phyloP scores from a whole-genome alignment of 2,329 filamentous ascomycete species.

The Hypoxylon sp. region DNA sequence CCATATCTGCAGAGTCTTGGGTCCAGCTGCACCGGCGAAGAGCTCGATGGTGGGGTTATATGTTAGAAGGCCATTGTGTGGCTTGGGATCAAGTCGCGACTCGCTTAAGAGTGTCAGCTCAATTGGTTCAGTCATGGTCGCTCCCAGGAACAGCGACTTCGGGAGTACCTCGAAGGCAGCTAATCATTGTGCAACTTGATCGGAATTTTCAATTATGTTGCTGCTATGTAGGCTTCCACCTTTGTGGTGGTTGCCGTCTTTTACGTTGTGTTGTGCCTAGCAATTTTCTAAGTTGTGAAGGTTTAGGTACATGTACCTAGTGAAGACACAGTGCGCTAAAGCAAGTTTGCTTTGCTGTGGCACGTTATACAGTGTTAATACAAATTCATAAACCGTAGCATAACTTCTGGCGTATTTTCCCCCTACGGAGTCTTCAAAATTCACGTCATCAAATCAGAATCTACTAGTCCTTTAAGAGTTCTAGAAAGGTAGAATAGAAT shows the following conservation, averaged over 20 bases:
- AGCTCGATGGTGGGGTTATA: slow-evolving; percentile 91
- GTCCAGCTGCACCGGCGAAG: slow-evolving; percentile 77
- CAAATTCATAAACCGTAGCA: neutral
- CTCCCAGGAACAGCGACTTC: slow-evolving; percentile 35
- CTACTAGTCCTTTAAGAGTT: neutral
- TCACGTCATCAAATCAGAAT: neutral
- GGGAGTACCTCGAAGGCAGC: slow-evolving; percentile 9
- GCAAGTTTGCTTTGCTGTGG: no score
- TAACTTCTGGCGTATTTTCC: neutral
- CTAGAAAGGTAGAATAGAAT: neutral
- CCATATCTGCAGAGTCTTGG: slow-evolving; percentile 80
- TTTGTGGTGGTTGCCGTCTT: slow-evolving; percentile 17
- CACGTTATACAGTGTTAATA: slow-evolving; percentile 8
- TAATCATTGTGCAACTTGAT: slow-evolving; percentile 42
- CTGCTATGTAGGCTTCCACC: slow-evolving; percentile 2
- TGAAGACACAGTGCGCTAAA: slow-evolving; percentile 14
- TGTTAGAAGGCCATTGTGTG: slow-evolving; percentile 72
- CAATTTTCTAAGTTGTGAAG: slow-evolving; percentile 38
- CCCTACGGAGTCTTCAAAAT: neutral
- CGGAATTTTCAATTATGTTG: slow-evolving; percentile 3
- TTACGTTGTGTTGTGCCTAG: slow-evolving; percentile 1
- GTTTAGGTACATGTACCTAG: slow-evolving; percentile 7
- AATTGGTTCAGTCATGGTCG: slow-evolving; percentile 51
- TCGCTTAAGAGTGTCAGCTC: slow-evolving; percentile 68
- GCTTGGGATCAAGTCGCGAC: slow-evolving; percentile 69